Base-by-base conservation (phyloP, 2,329 filamentous ascomycete genomes). In the Tolypocladium album region DNA sequence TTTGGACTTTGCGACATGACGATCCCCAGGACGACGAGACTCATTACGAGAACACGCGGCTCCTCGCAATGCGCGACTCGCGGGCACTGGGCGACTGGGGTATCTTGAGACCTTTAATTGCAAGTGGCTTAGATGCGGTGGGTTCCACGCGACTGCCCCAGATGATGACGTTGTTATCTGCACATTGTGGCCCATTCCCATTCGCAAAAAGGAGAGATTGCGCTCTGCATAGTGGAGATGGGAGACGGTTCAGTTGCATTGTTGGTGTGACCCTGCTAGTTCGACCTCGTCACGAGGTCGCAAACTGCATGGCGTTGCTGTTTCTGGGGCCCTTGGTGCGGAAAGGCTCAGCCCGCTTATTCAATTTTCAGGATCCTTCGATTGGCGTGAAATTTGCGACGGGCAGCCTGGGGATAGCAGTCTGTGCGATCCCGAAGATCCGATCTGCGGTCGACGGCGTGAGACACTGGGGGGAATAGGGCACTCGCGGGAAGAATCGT, bases 81-180 rank as follows among this genome's bases (percentile, higher is more conserved):
- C 27, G 47, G 13, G 17, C 6, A 27, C 34, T 20, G 47, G 47
- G 27, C 27, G 34, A 50, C 34, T 20, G 47, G 47, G 27, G 27
- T 52, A 50, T 55, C 34, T 43, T 40, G 24, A 56, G 39, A 50
- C 39, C 22, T 39, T 55, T 56, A 38, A 57, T 60, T 57, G 52
- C 53, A 34, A 39, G 58, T 57, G 58, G 58, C 58, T 60, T 38
- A 59, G 45, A 55, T 27, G 58, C 20, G 20, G 45, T 43, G 43
- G 42, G 34, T 12, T 45, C 22, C 36, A 22, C 31, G 15, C 42
- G 27, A 36, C 40, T 39, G 42, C 39, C 39, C n/a, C 47, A 57
- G 56, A 60, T 47, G 56, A 62, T 62, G 61, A 62, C 59, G 61
- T 62, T 58, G 31, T 27, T 17, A 40, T 57, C 27, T 59, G 43